Evolutionary conservation across 805 yeast species (phyloP), one percentile per base, ranked within the genome.

Genomic region (Candida sphagnicola): DNA sequence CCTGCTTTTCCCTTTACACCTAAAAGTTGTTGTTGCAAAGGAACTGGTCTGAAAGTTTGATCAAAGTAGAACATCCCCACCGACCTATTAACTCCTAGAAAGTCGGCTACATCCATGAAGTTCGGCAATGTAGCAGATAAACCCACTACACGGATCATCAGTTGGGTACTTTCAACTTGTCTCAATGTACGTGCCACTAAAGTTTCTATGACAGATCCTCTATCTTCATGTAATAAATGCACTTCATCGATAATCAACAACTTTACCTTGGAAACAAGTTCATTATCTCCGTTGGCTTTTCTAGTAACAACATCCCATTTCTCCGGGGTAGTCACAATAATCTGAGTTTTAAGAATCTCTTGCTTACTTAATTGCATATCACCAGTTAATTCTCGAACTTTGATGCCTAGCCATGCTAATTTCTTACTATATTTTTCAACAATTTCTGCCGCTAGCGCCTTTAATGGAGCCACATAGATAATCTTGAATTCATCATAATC

Each of bases 291-390:
- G 48, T 75, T 83, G 28, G 90, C 82, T 56, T 93, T 93, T 55
- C 98, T 77, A 0, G 99, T 91, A 2, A 93, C 96, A 2, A 93
- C 97, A 64, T 93, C 98, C 98, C 98, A 91, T 54, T 90, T 91
- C 56, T 93, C 99, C 0, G 98, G 98, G 0, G 99, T 91, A 0
- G 96, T 86, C 1, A 91, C 95, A 34, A 91, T 66, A 8, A 91
- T 63, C 50, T 91, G 96, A 0, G 96, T 84, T 32, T 77, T 80
- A 5, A 75, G 61, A 21, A 91, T 82, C 55, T 91, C 95, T 42
- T 74, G 78, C 49, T 77, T 82, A 3, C 90, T 82, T 43, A 91
- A 62, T 39, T 80, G 80, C 25, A 88, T 77, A 53, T 91, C 99
- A 54, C 98, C 99, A 1, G 97, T 88, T 39, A 91, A 68, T 61